Percentiles rank a stretch among this genome's conserved stretches.
phyloP scores from a whole-genome alignment of 805 yeast species.

The Lipomyces chichibuensis region DNA sequence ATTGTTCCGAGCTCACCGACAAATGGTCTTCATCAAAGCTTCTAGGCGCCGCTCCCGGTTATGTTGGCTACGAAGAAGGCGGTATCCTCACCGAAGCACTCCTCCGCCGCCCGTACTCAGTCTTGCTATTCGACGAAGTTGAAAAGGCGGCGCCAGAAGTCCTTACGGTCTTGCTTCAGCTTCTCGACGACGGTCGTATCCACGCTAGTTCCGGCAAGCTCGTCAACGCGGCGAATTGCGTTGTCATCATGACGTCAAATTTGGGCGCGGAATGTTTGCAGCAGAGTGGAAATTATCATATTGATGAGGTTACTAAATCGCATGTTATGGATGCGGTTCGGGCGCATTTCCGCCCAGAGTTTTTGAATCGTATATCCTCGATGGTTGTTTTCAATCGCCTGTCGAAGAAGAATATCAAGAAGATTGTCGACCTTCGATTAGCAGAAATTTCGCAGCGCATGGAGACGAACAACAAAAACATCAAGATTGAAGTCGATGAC shows the following conservation, averaged over 20 bases:
- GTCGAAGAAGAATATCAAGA: conserved; percentile 86
- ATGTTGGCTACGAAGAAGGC: conserved; percentile 96
- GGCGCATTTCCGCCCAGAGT: conserved; percentile 94
- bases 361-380: conserved; percentile 91
- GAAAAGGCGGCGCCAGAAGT: conserved; percentile 99
- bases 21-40: conserved; percentile 94
- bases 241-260: conserved; percentile 95
- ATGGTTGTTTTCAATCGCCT: conserved; percentile 91
- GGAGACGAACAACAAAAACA: conserved; percentile 76
- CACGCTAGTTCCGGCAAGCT: conserved; percentile 94
- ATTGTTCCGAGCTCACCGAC: conserved; percentile 94
- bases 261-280: conserved; percentile 91
- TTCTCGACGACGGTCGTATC: conserved; percentile 94
- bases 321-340: conserved; percentile 82
- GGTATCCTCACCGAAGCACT: conserved; percentile 93
- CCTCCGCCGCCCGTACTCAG: conserved; percentile 90
- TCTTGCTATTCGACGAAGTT: conserved; percentile 94
- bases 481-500: conserved; percentile 71
- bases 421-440: conserved; percentile 85
- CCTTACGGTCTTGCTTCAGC: conserved; percentile 83
- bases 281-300: conserved; percentile 59
- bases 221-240: conserved; percentile 88
- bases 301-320: conserved; percentile 69
- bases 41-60: conserved; percentile 97
- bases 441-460: conserved; percentile 84